Conservation (phyloP, 768 basidiomycete genomes). For the Termitomyces sp. region DNA sequence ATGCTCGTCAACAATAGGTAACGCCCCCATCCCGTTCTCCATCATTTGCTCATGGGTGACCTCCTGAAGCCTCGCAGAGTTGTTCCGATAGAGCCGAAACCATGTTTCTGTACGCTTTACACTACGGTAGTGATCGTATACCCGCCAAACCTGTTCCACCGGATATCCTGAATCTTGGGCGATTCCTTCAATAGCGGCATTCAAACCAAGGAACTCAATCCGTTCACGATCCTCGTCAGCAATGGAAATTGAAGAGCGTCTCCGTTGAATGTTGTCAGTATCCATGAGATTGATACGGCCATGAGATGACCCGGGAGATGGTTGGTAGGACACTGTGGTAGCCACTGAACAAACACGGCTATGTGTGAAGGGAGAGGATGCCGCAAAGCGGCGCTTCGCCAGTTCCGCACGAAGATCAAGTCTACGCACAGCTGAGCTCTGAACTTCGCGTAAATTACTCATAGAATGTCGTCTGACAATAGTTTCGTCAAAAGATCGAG, state of each 20-base stretch:
- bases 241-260: slow-evolving; percentile 11
- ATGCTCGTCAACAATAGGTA: not conserved
- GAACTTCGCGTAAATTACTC: slow-evolving; percentile 1
- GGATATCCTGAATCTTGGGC: slow-evolving; percentile 43
- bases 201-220: slow-evolving; percentile 21
- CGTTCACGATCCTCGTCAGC: slow-evolving; percentile 19
- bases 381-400: slow-evolving; percentile 9
- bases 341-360: slow-evolving; percentile 1
- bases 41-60: slow-evolving; percentile 21
- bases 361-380: slow-evolving; percentile 5
- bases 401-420: slow-evolving; percentile 18
- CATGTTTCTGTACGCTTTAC: slow-evolving; percentile 37
- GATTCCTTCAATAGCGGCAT: slow-evolving; percentile 34
- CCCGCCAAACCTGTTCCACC: slow-evolving; percentile 35
- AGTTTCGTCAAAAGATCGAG: not conserved
- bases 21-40: slow-evolving; percentile 13
- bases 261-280: not conserved
- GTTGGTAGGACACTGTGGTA: slow-evolving; percentile 3
- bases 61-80: slow-evolving; percentile 18
- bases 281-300: not conserved
- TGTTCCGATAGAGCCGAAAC: slow-evolving; percentile 34
- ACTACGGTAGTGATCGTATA: slow-evolving; percentile 31
- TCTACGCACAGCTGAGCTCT: slow-evolving; percentile 1
- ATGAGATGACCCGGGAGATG: not conserved
- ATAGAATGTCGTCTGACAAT: slow-evolving; percentile 13